These are phyloP conservation scores for Agapanthus africanus DNA, from an alignment of 106 monocot genomes.

Conservation along the genomic window DNA sequence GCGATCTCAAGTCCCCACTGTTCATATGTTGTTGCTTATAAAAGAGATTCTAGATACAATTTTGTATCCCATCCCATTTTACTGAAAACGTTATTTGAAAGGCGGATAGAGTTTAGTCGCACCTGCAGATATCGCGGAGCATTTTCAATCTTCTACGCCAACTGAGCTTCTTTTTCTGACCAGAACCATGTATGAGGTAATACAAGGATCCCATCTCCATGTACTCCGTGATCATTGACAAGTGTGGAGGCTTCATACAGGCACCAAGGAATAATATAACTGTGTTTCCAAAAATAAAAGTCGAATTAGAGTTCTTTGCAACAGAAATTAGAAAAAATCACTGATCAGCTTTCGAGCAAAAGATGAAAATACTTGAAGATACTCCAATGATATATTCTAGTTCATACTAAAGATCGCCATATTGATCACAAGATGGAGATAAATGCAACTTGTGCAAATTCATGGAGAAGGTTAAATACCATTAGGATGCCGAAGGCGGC, in stretches of 20 bases:
- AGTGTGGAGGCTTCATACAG: slow-evolving; percentile 84
- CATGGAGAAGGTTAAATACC: slow-evolving; percentile 31
- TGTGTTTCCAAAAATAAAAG: slow-evolving; percentile 17
- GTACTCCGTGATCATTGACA: slow-evolving; percentile 89
- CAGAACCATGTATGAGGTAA: slow-evolving; percentile 37
- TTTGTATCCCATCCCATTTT: background rate
- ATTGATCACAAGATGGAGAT: background rate
- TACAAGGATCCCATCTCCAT: slow-evolving; percentile 98
- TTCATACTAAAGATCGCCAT: background rate
- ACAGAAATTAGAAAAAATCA: background rate
- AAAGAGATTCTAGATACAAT: background rate
- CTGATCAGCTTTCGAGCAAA: background rate
- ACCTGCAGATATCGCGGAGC: slow-evolving; percentile 19
- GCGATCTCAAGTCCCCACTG: too few relatives aligned
- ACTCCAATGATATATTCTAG: background rate
- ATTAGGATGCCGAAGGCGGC: slow-evolving; percentile 95
- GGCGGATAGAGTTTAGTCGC: background rate
- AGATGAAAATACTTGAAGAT: background rate
- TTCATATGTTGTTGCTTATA: background rate
- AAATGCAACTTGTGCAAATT: background rate
- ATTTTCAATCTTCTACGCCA: slow-evolving; percentile 19
- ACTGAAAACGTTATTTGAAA: too few relatives aligned
- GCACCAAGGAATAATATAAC: slow-evolving; percentile 94
- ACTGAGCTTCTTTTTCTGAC: slow-evolving; percentile 15
- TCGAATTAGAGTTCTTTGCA: background rate